These are phyloP conservation scores for Nosema granulosis DNA, from an alignment of 371 early-diverging fungal genomes.

Conservation along the genomic window DNA sequence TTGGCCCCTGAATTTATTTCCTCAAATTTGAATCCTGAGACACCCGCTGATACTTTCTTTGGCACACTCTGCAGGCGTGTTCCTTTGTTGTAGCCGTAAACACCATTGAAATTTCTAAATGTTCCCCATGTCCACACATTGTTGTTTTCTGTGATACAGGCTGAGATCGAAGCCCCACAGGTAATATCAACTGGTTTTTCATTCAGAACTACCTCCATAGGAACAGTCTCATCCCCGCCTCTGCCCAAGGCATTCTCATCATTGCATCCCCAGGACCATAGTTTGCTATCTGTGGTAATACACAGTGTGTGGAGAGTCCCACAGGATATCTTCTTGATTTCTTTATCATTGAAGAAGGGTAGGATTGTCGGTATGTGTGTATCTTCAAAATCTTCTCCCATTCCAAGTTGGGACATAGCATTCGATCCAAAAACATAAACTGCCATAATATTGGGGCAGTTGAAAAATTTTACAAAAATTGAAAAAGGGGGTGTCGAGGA, in stretches of 20 bases:
- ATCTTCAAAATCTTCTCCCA: conserved; percentile 72
- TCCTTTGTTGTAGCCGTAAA: conserved; percentile 69
- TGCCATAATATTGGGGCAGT: conserved; percentile 51
- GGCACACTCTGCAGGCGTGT: conserved; percentile 71
- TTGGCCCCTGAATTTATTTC: conserved; percentile 78
- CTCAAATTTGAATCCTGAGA: conserved; percentile 82
- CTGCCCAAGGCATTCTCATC: conserved; percentile 88
- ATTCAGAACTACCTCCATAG: conserved; percentile 42
- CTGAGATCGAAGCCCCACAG: conserved; percentile 83
- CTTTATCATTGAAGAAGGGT: conserved; percentile 69
- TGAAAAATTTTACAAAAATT: neutral
- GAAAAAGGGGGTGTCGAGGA: neutral
- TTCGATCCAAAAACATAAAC: conserved; percentile 86
- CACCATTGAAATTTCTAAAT: conserved; percentile 72
- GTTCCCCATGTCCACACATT: conserved; percentile 87
- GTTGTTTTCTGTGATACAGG: conserved; percentile 78
- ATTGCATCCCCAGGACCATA: conserved; percentile 90
- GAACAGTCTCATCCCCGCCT: conserved; percentile 69
- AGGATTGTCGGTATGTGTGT: conserved; percentile 70
- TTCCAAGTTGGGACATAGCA: conserved; percentile 88
- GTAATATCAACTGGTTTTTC: conserved; percentile 75
- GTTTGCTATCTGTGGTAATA: conserved; percentile 69
- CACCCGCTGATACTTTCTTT: conserved; percentile 70
- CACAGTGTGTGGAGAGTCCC: conserved; percentile 71
- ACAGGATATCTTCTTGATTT: conserved; percentile 68